These are phyloP conservation scores for Salix udensis DNA, from an alignment of 345 rosid genomes.

Conservation along the genomic window DNA sequence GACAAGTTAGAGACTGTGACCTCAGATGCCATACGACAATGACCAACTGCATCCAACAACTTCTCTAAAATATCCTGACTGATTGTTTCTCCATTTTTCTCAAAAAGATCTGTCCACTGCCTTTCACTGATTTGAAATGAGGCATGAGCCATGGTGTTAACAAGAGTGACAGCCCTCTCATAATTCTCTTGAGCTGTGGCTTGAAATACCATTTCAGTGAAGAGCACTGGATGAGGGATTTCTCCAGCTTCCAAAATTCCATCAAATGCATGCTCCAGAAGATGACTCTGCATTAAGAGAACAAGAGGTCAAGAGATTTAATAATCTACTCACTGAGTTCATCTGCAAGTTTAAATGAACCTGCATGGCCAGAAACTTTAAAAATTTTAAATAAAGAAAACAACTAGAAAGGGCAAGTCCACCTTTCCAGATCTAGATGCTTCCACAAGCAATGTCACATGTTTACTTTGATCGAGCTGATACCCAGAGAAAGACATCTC, in stretches of 20 bases:
- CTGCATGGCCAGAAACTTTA: not conserved
- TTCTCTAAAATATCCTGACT: slow-evolving; percentile 36
- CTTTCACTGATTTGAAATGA: slow-evolving; percentile 72
- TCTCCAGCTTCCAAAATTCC: slow-evolving; percentile 74
- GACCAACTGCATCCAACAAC: slow-evolving; percentile 44
- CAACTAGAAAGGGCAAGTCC: not conserved
- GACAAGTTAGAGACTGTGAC: slow-evolving; percentile 57
- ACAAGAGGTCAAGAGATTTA: slow-evolving; percentile 6
- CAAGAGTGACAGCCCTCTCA: slow-evolving; percentile 54
- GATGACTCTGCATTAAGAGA: slow-evolving; percentile 52
- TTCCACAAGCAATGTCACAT: slow-evolving; percentile 53
- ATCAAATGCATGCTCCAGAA: slow-evolving; percentile 85
- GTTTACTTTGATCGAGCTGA: slow-evolving; percentile 66
- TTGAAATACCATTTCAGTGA: slow-evolving; percentile 67
- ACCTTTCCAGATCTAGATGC: slow-evolving; percentile 92
- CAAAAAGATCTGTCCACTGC: slow-evolving; percentile 63
- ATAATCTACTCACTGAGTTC: slow-evolving; percentile 4
- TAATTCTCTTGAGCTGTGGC: slow-evolving; percentile 51
- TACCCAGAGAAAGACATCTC: slow-evolving; percentile 66
- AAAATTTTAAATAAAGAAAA: not conserved
- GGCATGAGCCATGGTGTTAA: slow-evolving; percentile 61
- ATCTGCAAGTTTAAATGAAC: not conserved
- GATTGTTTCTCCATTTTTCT: slow-evolving; percentile 39
- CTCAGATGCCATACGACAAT: slow-evolving; percentile 48
- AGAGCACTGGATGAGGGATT: slow-evolving; percentile 56